Conservation (phyloP, 1,284 basidiomycete genomes). For the Hortiboletus rubellus region DNA sequence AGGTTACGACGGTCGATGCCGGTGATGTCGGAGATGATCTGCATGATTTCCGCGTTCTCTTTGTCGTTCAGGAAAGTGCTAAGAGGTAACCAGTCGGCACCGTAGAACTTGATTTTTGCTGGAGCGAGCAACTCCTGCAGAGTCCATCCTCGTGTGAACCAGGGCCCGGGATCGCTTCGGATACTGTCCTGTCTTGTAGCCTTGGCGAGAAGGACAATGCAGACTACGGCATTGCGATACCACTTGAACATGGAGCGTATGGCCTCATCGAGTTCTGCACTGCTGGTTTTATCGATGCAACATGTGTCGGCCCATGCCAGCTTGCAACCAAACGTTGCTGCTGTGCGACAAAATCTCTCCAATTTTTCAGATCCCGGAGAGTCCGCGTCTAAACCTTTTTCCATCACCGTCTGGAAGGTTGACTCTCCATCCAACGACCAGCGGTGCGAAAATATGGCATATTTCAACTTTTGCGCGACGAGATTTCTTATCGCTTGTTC, state of each 20-base stretch:
- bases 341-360: slow-evolving; percentile 17
- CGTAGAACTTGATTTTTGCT: slow-evolving; percentile 20
- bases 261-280: slow-evolving; percentile 25
- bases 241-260: slow-evolving; percentile 26
- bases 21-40: slow-evolving; percentile 8
- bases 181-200: slow-evolving; percentile 1
- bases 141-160: slow-evolving; percentile 17
- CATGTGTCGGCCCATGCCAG: slow-evolving; percentile 25
- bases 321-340: slow-evolving; percentile 13
- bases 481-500: slow-evolving; percentile 2
- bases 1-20: slow-evolving; percentile 7
- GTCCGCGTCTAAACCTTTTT: not conserved
- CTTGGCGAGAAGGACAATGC: slow-evolving; percentile 16
- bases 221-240: slow-evolving; percentile 20
- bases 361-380: slow-evolving; percentile 17
- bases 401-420: slow-evolving; percentile 14
- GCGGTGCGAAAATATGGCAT: slow-evolving; percentile 26
- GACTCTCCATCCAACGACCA: slow-evolving; percentile 22
- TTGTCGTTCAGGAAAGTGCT: slow-evolving; percentile 19
- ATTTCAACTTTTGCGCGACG: slow-evolving; percentile 14
- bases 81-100: slow-evolving; percentile 10
- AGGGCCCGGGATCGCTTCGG: slow-evolving; percentile 11
- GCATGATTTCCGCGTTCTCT: slow-evolving; percentile 8
- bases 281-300: slow-evolving; percentile 24
- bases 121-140: slow-evolving; percentile 28